These are phyloP conservation scores for Pythium vanterpoolii DNA, from an alignment of 352 stramenopile species.

Conservation along the genomic window DNA sequence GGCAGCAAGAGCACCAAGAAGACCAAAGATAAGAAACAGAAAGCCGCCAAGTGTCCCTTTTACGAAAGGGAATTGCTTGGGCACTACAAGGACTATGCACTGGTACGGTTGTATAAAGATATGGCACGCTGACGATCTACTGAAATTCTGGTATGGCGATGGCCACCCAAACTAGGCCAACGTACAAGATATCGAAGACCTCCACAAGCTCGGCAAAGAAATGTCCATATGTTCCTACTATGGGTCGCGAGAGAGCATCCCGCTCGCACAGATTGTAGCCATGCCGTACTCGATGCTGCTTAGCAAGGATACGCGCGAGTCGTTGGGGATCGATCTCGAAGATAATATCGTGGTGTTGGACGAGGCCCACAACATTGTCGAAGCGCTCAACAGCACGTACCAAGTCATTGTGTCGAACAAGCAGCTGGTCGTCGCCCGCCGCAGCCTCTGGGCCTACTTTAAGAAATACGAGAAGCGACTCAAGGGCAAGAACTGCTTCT, in stretches of 20 bases:
- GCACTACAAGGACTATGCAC: constrained; percentile 74
- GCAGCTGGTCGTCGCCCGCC: constrained; percentile 61
- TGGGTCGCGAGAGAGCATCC: constrained; percentile 86
- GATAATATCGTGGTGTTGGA: constrained; percentile 96
- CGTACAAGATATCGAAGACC: constrained; percentile 96
- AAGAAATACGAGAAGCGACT: constrained; percentile 87
- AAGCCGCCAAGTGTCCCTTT: constrained; percentile 66
- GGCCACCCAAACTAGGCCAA: constrained; percentile 48
- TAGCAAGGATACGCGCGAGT: constrained; percentile 87
- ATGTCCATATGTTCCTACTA: constrained; percentile 98
- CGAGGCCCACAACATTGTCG: constrained; percentile 99
- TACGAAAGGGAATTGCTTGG: constrained; percentile 74
- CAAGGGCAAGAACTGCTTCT: constrained; percentile 84
- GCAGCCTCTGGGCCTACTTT: constrained; percentile 84
- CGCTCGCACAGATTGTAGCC: constrained; percentile 85
- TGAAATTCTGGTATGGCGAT: background rate
- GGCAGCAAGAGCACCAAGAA: constrained; percentile 51
- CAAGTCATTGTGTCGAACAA: constrained; percentile 76
- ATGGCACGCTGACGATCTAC: background rate
- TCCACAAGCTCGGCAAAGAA: constrained; percentile 87
- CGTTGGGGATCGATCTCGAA: constrained; percentile 83
- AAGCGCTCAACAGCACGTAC: constrained; percentile 93
- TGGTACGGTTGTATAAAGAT: constrained; percentile 37
- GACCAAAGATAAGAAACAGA: constrained; percentile 50
- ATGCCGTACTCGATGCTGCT: constrained; percentile 94